Conservation (phyloP, 116 monocot genomes). For the Posidonia oceanica region DNA sequence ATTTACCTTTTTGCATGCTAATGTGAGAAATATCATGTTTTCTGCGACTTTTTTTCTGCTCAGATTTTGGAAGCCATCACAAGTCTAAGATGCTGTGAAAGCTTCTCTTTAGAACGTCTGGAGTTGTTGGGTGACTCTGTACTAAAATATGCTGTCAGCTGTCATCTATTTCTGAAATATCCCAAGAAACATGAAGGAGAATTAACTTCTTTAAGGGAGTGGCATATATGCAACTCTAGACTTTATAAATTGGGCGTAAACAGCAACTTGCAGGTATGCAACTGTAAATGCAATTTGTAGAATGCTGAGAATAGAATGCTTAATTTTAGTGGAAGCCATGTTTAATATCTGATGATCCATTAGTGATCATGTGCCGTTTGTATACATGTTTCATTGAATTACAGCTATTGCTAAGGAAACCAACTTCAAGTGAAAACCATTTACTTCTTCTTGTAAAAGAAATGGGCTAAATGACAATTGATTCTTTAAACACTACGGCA, state of each 20-base stretch:
- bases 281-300: not conserved
- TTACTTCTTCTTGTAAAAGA: too few species aligned
- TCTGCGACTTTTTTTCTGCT: not conserved
- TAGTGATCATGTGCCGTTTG: too few species aligned
- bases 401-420: too few species aligned
- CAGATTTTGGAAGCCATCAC: constrained; percentile 94
- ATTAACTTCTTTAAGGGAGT: constrained; percentile 39
- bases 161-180: constrained; percentile 52
- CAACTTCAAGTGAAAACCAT: too few species aligned
- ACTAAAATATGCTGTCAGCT: constrained; percentile 74
- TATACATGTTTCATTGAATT: too few species aligned
- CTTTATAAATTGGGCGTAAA: constrained; percentile 62
- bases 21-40: too few species aligned
- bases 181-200: constrained; percentile 71
- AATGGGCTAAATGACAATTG: too few species aligned
- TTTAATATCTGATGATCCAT: too few species aligned
- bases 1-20: not conserved
- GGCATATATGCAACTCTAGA: constrained; percentile 52
- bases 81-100: constrained; percentile 61
- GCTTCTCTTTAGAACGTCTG: constrained; percentile 75
- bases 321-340: too few species aligned
- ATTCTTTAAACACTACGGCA: too few species aligned
- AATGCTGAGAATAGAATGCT: too few species aligned
- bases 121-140: constrained; percentile 90
- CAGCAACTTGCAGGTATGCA: constrained; percentile 56